phyloP scores from a whole-genome alignment of 306 rosid species.

The Sindora glabra region DNA sequence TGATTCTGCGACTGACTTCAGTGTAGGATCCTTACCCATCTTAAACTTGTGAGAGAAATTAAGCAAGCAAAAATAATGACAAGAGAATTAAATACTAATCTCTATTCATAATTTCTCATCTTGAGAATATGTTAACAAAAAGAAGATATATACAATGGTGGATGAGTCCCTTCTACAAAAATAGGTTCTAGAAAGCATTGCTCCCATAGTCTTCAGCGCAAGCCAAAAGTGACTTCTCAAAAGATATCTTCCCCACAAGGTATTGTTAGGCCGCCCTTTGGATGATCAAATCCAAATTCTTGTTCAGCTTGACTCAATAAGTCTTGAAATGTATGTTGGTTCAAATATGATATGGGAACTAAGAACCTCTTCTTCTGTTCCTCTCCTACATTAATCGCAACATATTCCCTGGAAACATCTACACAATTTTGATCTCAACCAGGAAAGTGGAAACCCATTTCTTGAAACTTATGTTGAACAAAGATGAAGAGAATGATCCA shows the following conservation, averaged over 20 bases:
- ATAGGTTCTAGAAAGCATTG: no score
- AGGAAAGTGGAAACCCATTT: slow-evolving; percentile 25
- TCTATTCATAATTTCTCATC: no score
- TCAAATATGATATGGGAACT: slow-evolving; percentile 28
- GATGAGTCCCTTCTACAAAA: no score
- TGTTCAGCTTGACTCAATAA: slow-evolving; percentile 17
- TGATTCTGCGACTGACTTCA: no score
- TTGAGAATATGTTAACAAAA: no score
- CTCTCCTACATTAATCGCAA: slow-evolving; percentile 30
- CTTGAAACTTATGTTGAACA: no score
- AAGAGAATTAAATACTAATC: no score
- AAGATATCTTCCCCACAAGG: slow-evolving; percentile 28
- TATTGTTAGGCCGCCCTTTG: slow-evolving; percentile 32
- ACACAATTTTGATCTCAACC: neutral
- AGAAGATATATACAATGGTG: no score
- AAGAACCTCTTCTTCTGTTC: slow-evolving; percentile 20
- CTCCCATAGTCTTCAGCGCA: no score
- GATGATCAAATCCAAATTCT: slow-evolving; percentile 39
- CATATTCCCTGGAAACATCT: slow-evolving; percentile 28
- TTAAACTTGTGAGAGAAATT: no score
- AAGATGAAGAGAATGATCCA: neutral
- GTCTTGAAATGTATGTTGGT: slow-evolving; percentile 25
- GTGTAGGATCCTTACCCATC: no score
- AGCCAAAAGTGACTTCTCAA: slow-evolving; percentile 14
- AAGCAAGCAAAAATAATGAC: no score